Evolutionary conservation across 352 stramenopile genomes (phyloP).

Genomic region (Lagenidium giganteum): DNA sequence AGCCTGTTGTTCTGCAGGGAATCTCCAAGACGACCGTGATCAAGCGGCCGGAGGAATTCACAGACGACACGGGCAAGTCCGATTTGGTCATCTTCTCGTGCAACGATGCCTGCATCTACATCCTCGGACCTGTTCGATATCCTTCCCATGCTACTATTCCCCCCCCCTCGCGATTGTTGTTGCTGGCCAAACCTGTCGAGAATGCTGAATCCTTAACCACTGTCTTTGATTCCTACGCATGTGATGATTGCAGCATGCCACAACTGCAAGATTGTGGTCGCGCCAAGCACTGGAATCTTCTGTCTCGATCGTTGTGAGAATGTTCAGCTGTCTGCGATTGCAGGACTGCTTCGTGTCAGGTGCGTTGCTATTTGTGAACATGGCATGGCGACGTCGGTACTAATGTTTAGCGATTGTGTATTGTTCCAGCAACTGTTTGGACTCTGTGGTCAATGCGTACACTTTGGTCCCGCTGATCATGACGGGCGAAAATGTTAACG

Average conservation of each 20-base stretch:
- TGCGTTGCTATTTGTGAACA: constrained; percentile 12
- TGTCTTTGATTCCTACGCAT: constrained; percentile 48
- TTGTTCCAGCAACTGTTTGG: constrained; percentile 91
- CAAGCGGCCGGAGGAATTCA: constrained; percentile 66
- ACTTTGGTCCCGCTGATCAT: constrained; percentile 89
- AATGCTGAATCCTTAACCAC: constrained; percentile 40
- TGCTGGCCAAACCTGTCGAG: too few species aligned
- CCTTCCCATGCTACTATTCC: constrained; percentile 22
- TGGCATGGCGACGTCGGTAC: not conserved
- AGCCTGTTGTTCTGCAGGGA: constrained; percentile 52
- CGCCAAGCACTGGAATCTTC: constrained; percentile 89
- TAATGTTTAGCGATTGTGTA: not conserved
- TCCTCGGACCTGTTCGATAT: constrained; percentile 92
- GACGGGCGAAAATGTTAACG: constrained; percentile 93
- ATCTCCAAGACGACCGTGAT: constrained; percentile 75
- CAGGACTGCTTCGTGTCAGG: constrained; percentile 85
- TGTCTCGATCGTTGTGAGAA: constrained; percentile 94
- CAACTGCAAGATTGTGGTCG: constrained; percentile 95
- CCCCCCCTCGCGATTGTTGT: not conserved
- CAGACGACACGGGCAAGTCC: constrained; percentile 28
- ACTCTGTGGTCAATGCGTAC: constrained; percentile 91
- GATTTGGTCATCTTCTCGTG: constrained; percentile 89
- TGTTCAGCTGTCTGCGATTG: constrained; percentile 83
- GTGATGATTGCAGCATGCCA: constrained; percentile 92
- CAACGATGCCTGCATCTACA: constrained; percentile 93